Evolutionary conservation across 352 stramenopile species (phyloP).

Genomic region (Phytophthora pisi): DNA sequence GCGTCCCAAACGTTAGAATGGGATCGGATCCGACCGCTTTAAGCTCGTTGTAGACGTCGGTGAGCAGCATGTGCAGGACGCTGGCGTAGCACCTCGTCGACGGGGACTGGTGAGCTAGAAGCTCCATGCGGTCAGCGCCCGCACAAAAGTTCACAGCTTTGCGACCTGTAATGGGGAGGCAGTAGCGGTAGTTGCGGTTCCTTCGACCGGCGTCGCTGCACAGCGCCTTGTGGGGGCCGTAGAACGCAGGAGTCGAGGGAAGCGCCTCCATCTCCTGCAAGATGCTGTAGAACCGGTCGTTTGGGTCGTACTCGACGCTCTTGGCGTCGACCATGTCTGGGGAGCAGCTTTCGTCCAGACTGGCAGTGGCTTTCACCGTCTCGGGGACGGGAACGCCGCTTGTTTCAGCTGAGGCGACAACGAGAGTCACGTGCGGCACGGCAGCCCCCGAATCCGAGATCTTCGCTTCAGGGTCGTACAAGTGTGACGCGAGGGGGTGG

Average conservation of each 20-base stretch:
- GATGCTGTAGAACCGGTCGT: neutral
- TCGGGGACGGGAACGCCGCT: neutral
- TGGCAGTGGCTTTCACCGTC: neutral
- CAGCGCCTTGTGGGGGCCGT: constrained; percentile 5
- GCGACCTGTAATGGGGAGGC: constrained; percentile 44
- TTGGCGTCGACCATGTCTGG: neutral
- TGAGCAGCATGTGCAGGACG: constrained; percentile 51
- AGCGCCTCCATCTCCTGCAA: neutral
- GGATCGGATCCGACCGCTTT: constrained; percentile 17
- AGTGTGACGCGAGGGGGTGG: constrained; percentile 38
- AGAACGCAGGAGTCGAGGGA: constrained; percentile 13
- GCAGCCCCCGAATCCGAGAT: constrained; percentile 7
- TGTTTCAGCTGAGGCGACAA: neutral
- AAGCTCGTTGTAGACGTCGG: constrained; percentile 50
- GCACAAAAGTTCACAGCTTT: constrained; percentile 42
- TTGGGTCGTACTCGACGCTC: neutral
- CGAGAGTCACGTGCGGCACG: constrained; percentile 30
- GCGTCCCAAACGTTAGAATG: constrained; percentile 40
- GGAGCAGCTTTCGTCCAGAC: constrained; percentile 4
- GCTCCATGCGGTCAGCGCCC: constrained; percentile 41
- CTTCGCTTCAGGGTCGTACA: constrained; percentile 35
- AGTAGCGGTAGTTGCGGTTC: constrained; percentile 19
- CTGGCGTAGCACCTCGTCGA: constrained; percentile 42
- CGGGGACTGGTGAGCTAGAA: constrained; percentile 22
- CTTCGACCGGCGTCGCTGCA: constrained; percentile 2